Evolutionary conservation across 2,329 filamentous ascomycete genomes (phyloP).

Genomic region (Aspergillus fijiensis): DNA sequence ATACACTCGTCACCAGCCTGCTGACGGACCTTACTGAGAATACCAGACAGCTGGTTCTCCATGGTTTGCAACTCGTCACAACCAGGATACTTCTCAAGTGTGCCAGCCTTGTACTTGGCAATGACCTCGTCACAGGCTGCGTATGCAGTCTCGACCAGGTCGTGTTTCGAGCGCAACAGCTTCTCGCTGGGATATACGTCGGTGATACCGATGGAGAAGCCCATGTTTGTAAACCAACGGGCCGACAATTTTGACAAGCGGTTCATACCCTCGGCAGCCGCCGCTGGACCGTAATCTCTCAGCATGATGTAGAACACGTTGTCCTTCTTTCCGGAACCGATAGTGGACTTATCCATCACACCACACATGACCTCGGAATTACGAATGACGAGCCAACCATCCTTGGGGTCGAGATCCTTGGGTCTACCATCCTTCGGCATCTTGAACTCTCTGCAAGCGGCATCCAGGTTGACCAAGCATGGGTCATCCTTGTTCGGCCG

Average conservation of each 20-base stretch:
- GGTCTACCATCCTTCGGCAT: conserved; percentile 39
- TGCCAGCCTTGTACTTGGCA: conserved; percentile 73
- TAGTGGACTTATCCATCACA: conserved; percentile 94
- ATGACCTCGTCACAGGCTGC: conserved; percentile 80
- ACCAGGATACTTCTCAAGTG: conserved; percentile 80
- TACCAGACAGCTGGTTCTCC: conserved; percentile 86
- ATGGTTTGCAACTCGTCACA: conserved; percentile 90
- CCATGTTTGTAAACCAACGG: conserved; percentile 80
- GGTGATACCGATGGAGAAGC: conserved; percentile 93
- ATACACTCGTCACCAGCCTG: conserved; percentile 90
- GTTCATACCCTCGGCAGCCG: conserved; percentile 90
- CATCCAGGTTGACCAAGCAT: conserved; percentile 87
- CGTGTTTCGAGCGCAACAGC: conserved; percentile 70
- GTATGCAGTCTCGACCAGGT: conserved; percentile 76
- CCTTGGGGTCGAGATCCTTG: conserved; percentile 73
- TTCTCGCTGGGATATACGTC: conserved; percentile 82
- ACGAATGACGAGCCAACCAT: conserved; percentile 86
- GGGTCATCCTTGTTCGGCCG: conserved; percentile 80
- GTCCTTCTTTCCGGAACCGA: conserved; percentile 97
- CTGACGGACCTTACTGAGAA: conserved; percentile 87
- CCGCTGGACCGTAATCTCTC: conserved; percentile 87
- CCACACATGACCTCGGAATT: conserved; percentile 98
- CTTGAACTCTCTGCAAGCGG: conserved; percentile 76
- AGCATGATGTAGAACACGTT: conserved; percentile 97
- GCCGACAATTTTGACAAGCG: conserved; percentile 87